Evolutionary conservation across 306 rosid genomes (phyloP).

Genomic region (Rosa rugosa): DNA sequence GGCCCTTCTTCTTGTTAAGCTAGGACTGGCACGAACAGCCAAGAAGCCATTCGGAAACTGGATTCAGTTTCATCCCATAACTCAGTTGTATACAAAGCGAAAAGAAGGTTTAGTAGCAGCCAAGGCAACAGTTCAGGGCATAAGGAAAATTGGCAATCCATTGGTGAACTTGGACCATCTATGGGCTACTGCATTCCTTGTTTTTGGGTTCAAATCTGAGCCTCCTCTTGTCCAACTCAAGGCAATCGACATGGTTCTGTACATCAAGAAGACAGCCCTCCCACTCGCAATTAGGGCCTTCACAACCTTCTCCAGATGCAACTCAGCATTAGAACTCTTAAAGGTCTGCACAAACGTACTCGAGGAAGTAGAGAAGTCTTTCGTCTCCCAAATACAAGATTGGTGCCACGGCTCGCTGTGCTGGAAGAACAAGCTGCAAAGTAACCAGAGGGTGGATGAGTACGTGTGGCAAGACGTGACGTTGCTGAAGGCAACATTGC

Average conservation of each 20-base stretch:
- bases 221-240: constrained; percentile 67
- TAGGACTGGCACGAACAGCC: constrained; percentile 63
- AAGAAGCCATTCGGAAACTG: constrained; percentile 54
- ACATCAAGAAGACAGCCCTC: constrained; percentile 71
- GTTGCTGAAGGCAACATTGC: constrained; percentile 70
- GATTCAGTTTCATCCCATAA: constrained; percentile 78
- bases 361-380: constrained; percentile 87
- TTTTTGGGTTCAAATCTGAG: constrained; percentile 85
- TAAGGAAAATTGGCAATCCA: constrained; percentile 51
- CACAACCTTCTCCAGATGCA: constrained; percentile 75
- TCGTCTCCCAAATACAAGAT: constrained; percentile 83
- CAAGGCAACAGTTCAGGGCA: constrained; percentile 63
- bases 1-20: constrained; percentile 55
- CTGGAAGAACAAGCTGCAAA: constrained; percentile 73
- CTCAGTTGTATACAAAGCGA: constrained; percentile 55
- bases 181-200: constrained; percentile 89
- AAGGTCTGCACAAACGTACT: constrained; percentile 85
- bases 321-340: constrained; percentile 69
- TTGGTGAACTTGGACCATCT: constrained; percentile 58
- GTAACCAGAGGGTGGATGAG: constrained; percentile 65
- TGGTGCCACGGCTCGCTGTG: constrained; percentile 75
- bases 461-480: constrained; percentile 95
- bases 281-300: constrained; percentile 85
- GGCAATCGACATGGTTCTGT: constrained; percentile 64
- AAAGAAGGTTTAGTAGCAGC: constrained; percentile 71